phyloP scores from a whole-genome alignment of 2,329 filamentous ascomycete species.

The Fusarium sp. region DNA sequence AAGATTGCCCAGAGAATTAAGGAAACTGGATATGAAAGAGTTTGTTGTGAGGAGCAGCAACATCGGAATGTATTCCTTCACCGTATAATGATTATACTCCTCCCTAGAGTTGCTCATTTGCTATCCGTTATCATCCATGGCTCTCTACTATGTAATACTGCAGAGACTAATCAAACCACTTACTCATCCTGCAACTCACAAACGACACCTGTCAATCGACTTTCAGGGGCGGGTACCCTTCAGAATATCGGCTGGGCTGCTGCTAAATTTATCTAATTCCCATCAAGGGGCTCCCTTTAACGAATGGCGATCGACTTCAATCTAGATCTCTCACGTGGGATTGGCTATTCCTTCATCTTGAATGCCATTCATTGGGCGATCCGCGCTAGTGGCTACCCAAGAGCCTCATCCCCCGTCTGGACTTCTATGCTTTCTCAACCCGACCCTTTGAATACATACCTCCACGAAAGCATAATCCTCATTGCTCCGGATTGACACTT shows the following conservation, averaged over 20 bases:
- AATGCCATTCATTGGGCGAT: slow-evolving; percentile 13
- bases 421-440: not conserved
- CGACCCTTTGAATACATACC: slow-evolving; percentile 10
- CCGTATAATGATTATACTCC: not conserved
- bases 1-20: not conserved
- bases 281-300: not conserved
- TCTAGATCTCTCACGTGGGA: slow-evolving; percentile 23
- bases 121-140: not conserved
- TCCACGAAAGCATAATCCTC: slow-evolving; percentile 21
- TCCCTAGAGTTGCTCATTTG: not conserved
- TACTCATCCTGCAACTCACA: not conserved
- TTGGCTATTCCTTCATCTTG: slow-evolving; percentile 14
- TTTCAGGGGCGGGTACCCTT: slow-evolving; percentile 19
- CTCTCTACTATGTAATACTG: not conserved
- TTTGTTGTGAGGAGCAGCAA: not conserved
- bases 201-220: slow-evolving; percentile 19
- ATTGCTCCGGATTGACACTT: not conserved
- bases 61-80: not conserved
- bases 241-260: not conserved
- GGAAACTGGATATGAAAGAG: not conserved
- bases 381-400: slow-evolving; percentile 12
- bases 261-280: slow-evolving; percentile 3
- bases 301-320: slow-evolving; percentile 22
- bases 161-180: not conserved
- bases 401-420: slow-evolving; percentile 12